Percentiles rank a stretch among this genome's conserved stretches.
phyloP scores from a whole-genome alignment of 805 yeast species.

The Starmera quercuum region DNA sequence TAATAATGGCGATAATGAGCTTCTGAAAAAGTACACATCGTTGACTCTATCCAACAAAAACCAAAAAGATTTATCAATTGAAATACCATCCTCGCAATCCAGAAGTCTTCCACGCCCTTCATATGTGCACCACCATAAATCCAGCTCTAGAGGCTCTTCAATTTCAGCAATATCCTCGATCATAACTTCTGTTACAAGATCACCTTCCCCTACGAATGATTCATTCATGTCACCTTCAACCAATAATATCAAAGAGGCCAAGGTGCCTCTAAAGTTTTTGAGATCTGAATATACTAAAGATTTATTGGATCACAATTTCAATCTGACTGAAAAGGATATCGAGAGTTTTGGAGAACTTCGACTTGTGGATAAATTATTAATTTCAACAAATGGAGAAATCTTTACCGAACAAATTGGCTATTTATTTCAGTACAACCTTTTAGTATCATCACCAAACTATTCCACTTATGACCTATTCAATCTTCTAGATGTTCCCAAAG shows the following conservation, averaged over 20 bases:
- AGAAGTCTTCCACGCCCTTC: neutral
- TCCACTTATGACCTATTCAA: conserved; percentile 3
- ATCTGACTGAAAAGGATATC: conserved; percentile 17
- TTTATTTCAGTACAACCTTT: conserved; percentile 21
- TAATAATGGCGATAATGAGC: neutral
- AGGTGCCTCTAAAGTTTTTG: conserved; percentile 10
- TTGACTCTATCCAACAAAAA: conserved; percentile 15
- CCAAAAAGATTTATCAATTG: conserved; percentile 18
- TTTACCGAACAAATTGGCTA: conserved; percentile 24
- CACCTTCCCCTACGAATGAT: conserved; percentile 12
- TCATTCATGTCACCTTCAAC: conserved; percentile 1
- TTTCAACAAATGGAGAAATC: conserved; percentile 20
- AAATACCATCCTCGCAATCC: conserved; percentile 8
- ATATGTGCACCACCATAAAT: conserved; percentile 2
- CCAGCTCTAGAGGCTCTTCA: conserved; percentile 20
- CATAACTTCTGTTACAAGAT: conserved; percentile 19
- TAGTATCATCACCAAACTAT: conserved; percentile 8
- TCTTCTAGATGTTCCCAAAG: conserved; percentile 4
- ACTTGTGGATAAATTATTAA: conserved; percentile 25
- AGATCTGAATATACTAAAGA: conserved; percentile 12
- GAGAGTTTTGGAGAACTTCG: conserved; percentile 29
- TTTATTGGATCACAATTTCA: conserved; percentile 11
- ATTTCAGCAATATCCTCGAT: conserved; percentile 21
- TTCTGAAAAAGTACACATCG: conserved; percentile 5
- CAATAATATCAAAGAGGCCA: neutral